These are phyloP conservation scores for Plantago lanceolata DNA, from an alignment of 305 asterid species.

Conservation along the genomic window DNA sequence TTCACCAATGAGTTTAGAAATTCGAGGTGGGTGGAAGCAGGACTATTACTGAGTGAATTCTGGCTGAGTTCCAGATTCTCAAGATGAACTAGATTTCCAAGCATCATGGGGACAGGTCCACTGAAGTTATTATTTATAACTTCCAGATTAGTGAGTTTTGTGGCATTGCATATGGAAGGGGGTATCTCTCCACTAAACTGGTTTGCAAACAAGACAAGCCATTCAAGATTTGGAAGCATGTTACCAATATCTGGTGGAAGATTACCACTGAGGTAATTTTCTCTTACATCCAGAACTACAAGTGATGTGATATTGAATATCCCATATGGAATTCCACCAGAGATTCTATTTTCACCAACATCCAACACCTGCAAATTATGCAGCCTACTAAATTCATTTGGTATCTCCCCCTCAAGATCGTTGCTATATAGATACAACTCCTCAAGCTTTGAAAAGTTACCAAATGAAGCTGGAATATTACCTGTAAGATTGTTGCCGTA, in stretches of 20 bases:
- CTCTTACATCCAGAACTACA: conserved; percentile 24
- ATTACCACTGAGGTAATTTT: conserved; percentile 32
- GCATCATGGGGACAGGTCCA: conserved; percentile 33
- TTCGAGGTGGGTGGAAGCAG: conserved; percentile 25
- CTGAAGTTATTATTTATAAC: conserved; percentile 35
- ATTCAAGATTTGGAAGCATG: conserved; percentile 34
- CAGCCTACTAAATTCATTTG: conserved; percentile 28
- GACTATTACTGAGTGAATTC: conserved; percentile 26
- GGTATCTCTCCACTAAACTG: conserved; percentile 39
- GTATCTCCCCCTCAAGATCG: conserved; percentile 34
- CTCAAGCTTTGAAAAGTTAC: conserved; percentile 25
- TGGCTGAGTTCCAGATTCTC: too few relatives aligned
- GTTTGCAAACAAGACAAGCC: conserved; percentile 32
- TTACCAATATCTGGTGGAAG: conserved; percentile 37
- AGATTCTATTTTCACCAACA: conserved; percentile 29
- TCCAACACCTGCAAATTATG: conserved; percentile 26
- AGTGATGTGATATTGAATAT: conserved; percentile 42
- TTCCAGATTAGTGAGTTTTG: conserved; percentile 27
- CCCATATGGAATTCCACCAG: conserved; percentile 27
- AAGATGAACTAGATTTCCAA: conserved; percentile 36
- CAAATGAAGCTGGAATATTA: too few relatives aligned
- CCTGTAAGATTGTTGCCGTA: conserved; percentile 16
- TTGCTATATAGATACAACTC: conserved; percentile 23
- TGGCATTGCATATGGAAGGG: conserved; percentile 39
- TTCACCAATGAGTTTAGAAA: conserved; percentile 32